Base-by-base conservation (phyloP, 495 filamentous ascomycete species). In the Daldinia decipiens region DNA sequence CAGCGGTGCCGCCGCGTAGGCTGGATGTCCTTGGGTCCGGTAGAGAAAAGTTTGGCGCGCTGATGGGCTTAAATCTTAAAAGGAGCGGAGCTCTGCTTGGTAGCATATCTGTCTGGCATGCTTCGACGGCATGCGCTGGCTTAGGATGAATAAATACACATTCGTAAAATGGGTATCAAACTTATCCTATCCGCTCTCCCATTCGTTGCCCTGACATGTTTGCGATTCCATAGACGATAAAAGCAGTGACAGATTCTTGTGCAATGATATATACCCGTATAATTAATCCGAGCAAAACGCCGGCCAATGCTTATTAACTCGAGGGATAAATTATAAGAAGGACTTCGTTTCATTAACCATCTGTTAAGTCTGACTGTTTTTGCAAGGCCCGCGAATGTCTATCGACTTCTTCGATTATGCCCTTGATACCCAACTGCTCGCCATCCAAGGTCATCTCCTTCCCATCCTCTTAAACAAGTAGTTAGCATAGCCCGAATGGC, bases 1-100 rank as follows among this genome's bases (percentile, higher is more conserved):
- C 83, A 98, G 95, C 79, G 95, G 95, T 79, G 95, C 95, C 80
- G 92, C 95, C 74, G 88, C 92, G 61, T 97, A 94, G 84, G 51
- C 31, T 70, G 32, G 47, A 59, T 40, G n/a, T 50, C 43, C 4
- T 36, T 72, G 67, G 67, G 60, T 45, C 59, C 60, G 68, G 67
- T 74, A 72, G 62, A 75, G 38, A 73, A 72, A 74, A 70, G 31
- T 66, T 70, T 57, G 76, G 57, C 61, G 45, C 29, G 45, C 66
- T 19, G 29, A 50, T 17, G 52, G 59, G 57, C 43, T 45, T 59
- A 32, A 56, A 59, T 56, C 39, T 52, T 68, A 62, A 29, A 52
- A 60, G 68, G 24, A 59, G 31, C 57, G 68, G 24, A 59, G 31
- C 57, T 57, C 43, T 58, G 17, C 38, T 62, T 53, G 55, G 45